Evolutionary conservation across 2,329 filamentous ascomycete species (phyloP), one percentile per base, ranked within the genome.

Genomic region (Furcasterigmium furcatum): DNA sequence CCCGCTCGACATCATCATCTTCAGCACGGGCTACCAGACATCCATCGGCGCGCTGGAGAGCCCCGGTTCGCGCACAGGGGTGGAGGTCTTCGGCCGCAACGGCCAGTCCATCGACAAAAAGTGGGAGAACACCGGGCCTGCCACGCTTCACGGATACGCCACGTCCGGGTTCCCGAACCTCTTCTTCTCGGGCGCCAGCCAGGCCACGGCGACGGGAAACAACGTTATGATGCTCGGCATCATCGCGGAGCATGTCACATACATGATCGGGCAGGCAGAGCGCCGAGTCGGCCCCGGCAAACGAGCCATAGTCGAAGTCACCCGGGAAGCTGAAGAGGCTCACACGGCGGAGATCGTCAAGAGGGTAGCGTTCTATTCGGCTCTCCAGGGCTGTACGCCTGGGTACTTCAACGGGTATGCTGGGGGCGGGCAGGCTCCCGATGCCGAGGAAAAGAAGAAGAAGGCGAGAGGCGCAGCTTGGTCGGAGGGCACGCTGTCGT

Each of bases 131-230:
- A 46, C 66, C 1, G 76, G 73, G 0, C 55, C 73, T 0, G 54
- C 63, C 1, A 82, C 79, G 0, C 63, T 82, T 0, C 79, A 83
- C 56, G 79, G 77, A 9, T 58, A 74, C 6, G 58, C 66, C 5
- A 69, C 63, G 1, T 60, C 63, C 49, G 68, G 65, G 0, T 82
- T 82, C 47, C 79, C 79, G 2, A 83, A 83, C 51, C 53, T 80
- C 40, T 75, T 79, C 66, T 71, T 73, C 53, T 54, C 68, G 0
- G 70, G 70, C 13, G 54, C 66, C 1, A 46, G 57, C 14, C 76
- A 80, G 57, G 54, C 61, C 1, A 67, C 60, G 27, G 58, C 63
- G 2, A 59, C 63, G 2, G 55, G 58, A 2, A 76, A 74, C 51
- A 64, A 64, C 20, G 58, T 59, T 34, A 67, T 63, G 27, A 50